Base-by-base conservation (phyloP, 1,284 basidiomycete species). In the Tilletia setariae region DNA sequence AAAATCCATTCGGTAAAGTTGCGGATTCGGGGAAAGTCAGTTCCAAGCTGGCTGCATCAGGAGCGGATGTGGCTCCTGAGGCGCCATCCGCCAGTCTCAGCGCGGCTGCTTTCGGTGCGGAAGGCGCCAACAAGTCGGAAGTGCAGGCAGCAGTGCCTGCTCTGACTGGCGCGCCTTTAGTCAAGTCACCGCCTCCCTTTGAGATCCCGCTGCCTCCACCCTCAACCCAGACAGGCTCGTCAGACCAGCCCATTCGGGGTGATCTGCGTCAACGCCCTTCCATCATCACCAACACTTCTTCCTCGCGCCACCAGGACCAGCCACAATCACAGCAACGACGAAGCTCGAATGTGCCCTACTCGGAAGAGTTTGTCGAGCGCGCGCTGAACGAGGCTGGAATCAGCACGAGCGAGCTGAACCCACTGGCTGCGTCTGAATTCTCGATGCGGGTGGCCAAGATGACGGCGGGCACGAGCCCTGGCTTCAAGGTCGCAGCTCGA, bases 371-470 rank as follows among this genome's bases (percentile, higher is more conserved):
- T 9, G 32, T 61, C 28, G 56, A 40, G 30, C 56, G 56, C 28
- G 56, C 56, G 11, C n/a, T 61, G 28, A 30, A 61, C 15, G 56
- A 61, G 13, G 56, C 56, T 8, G 56, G 56, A 2, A 51, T 65
- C 40, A n/a, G 44, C 25, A 19, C 64, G 25, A 49, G 61, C 16
- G 56, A 59, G 23, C 68, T 70, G n/a, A 69, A 72, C 64, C 72
- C 78, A 6, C 67, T 79, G n/a, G 68, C 72, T 25, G 68, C 65
- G 63, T 74, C 72, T 0, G 68, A 72, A 15, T 64, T 77, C 64
- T 71, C 74, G 16, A 66, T 78, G 2, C 72, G 71, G 21, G 69
- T 72, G 11, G 70, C 74, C 13, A 66, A 65, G 28, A 49, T 72
- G 3, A 62, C 68, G 13, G 44, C 64, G 21, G 61, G 25, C 28